A percentile compares a stretch with the other conserved stretches of the same genome.
These are phyloP conservation scores for Claviceps pazoutovae DNA, from an alignment of 2,329 filamentous ascomycete genomes.

Conservation along the genomic window DNA sequence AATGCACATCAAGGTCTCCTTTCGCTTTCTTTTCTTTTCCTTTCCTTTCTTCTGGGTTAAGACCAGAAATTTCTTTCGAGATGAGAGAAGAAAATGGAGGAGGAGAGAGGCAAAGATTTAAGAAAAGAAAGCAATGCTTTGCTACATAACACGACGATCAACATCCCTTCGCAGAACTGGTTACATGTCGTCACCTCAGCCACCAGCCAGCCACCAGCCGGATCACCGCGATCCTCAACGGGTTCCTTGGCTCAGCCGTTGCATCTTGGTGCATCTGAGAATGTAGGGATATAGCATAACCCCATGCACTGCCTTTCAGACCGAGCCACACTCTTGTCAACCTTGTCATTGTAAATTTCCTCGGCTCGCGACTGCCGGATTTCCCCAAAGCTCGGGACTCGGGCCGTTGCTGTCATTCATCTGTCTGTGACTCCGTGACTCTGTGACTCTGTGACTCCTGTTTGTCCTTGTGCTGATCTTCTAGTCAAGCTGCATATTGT, in stretches of 20 bases:
- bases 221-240: neutral
- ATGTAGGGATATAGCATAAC: neutral
- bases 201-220: neutral
- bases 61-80: no score
- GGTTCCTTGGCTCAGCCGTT: neutral
- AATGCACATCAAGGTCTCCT: no score
- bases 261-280: no score
- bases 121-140: no score
- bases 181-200: neutral
- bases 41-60: no score
- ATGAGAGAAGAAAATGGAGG: no score
- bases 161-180: neutral
- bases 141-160: neutral
- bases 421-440: neutral
- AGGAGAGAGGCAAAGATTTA: neutral
- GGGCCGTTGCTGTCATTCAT: neutral
- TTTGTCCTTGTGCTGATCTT: neutral
- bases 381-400: neutral
- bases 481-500: neutral
- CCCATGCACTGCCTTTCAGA: no score
- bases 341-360: neutral
- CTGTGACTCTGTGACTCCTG: neutral
- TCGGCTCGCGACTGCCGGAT: neutral
- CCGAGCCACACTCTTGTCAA: neutral
- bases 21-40: no score